These are phyloP conservation scores for Malania oleifera DNA, from an alignment of 164 flowering plant species.

Conservation along the genomic window DNA sequence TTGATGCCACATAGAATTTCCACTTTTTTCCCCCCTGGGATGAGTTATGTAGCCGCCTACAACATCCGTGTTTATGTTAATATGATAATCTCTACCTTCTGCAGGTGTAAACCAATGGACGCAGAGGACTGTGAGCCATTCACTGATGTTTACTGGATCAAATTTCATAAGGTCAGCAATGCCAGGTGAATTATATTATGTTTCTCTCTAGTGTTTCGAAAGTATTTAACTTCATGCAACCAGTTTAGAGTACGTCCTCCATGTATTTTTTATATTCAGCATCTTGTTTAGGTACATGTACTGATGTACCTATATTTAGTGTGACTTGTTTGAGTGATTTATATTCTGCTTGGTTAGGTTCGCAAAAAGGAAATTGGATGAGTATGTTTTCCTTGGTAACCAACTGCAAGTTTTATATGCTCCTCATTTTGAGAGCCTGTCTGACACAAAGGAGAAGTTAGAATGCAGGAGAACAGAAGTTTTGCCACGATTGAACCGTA, in stretches of 20 bases:
- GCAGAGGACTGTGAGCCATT: slow-evolving; percentile 77
- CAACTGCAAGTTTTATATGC: slow-evolving; percentile 78
- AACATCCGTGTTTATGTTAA: no score
- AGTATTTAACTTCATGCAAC: not conserved
- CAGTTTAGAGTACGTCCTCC: not conserved
- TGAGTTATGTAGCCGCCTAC: no score
- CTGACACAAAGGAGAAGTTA: slow-evolving; percentile 77
- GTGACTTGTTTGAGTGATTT: not conserved
- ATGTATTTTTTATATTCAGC: no score
- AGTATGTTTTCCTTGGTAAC: slow-evolving; percentile 76
- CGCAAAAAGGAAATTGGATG: slow-evolving; percentile 91
- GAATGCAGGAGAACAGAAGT: slow-evolving; percentile 82
- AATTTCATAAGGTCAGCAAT: slow-evolving; percentile 58
- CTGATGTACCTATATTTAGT: not conserved
- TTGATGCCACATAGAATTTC: slow-evolving; percentile 1
- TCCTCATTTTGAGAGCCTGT: slow-evolving; percentile 69
- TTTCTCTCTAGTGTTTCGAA: no score
- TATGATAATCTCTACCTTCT: not conserved
- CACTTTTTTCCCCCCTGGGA: not conserved
- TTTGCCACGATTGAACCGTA: slow-evolving; percentile 64
- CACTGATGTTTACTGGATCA: slow-evolving; percentile 92
- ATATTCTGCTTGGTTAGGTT: slow-evolving; percentile 39
- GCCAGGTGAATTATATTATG: slow-evolving; percentile 52
- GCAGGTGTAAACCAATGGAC: slow-evolving; percentile 90
- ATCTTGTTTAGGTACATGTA: no score